Conservation (phyloP, 176 grass and related monocot genomes). For the Elaeis guineensis region DNA sequence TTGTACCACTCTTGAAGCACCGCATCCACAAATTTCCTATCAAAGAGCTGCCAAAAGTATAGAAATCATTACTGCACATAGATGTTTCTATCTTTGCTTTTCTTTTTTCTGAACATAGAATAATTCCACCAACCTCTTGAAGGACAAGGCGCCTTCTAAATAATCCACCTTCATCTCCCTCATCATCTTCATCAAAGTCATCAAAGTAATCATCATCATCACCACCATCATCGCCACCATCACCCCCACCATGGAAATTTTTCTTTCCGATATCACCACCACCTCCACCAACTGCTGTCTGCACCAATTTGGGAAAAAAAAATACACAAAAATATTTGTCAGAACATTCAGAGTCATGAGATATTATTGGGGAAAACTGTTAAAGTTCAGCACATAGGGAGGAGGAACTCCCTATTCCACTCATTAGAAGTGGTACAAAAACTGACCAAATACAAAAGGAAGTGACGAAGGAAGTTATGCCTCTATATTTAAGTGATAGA, state of each 20-base stretch:
- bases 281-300: conserved; percentile 88
- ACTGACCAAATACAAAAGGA: no score
- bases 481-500: no score
- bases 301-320: conserved; percentile 18
- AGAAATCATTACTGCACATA: no score
- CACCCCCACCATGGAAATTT: conserved; percentile 85
- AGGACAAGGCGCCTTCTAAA: conserved; percentile 73
- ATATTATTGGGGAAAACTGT: no score
- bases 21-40: conserved; percentile 89
- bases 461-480: no score
- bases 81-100: no score
- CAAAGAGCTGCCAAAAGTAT: conserved; percentile 54
- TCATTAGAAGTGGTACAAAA: no score
- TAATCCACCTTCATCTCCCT: conserved; percentile 73
- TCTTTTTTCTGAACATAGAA: no score
- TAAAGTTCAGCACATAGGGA: no score
- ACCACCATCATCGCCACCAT: conserved; percentile 89
- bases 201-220: conserved; percentile 98
- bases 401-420: no score
- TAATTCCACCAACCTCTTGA: conserved; percentile 53
- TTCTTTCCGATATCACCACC: conserved; percentile 95
- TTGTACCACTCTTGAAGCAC: conserved; percentile 97
- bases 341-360: not conserved
- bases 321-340: conserved; percentile 6
- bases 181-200: conserved; percentile 93